Percentiles rank a stretch among this genome's conserved stretches.
Conservation (phyloP, 1,284 basidiomycete genomes). For the Coniferiporia sulphurascens region DNA sequence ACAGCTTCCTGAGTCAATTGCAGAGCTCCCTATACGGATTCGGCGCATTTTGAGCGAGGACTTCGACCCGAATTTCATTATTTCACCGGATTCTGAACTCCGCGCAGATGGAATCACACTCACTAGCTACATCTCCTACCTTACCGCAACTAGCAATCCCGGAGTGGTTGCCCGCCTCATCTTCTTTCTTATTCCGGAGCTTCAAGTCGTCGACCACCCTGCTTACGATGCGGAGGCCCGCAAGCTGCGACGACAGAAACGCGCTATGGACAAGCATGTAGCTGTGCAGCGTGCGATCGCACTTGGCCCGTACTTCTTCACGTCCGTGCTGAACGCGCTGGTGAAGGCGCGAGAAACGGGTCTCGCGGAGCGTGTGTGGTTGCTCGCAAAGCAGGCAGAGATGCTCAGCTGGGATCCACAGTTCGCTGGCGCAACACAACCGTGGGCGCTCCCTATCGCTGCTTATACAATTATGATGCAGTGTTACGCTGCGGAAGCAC, state of each 20-base stretch:
- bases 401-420: slow-evolving; percentile 41
- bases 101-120: slow-evolving; percentile 40
- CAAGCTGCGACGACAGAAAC: slow-evolving; percentile 18
- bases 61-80: not conserved
- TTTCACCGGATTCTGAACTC: slow-evolving; percentile 7
- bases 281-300: slow-evolving; percentile 33
- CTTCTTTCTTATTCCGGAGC: slow-evolving; percentile 50
- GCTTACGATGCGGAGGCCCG: slow-evolving; percentile 24
- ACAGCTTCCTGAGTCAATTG: not conserved
- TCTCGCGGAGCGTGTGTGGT: slow-evolving; percentile 60
- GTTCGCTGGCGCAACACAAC: slow-evolving; percentile 27
- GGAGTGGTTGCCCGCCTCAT: slow-evolving; percentile 40
- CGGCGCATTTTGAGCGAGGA: slow-evolving; percentile 4
- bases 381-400: slow-evolving; percentile 52
- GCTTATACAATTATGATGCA: slow-evolving; percentile 72
- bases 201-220: slow-evolving; percentile 37
- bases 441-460: slow-evolving; percentile 60
- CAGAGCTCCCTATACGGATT: not conserved
- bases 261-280: not conserved
- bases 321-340: slow-evolving; percentile 54
- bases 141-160: slow-evolving; percentile 47
- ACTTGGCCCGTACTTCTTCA: slow-evolving; percentile 57
- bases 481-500: slow-evolving; percentile 49
- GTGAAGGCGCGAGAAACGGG: slow-evolving; percentile 50
- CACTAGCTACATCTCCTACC: slow-evolving; percentile 47